A percentile compares a stretch with the other conserved stretches of the same genome.
These are phyloP conservation scores for Vigna radiata DNA, from an alignment of 306 rosid genomes.

Conservation along the genomic window DNA sequence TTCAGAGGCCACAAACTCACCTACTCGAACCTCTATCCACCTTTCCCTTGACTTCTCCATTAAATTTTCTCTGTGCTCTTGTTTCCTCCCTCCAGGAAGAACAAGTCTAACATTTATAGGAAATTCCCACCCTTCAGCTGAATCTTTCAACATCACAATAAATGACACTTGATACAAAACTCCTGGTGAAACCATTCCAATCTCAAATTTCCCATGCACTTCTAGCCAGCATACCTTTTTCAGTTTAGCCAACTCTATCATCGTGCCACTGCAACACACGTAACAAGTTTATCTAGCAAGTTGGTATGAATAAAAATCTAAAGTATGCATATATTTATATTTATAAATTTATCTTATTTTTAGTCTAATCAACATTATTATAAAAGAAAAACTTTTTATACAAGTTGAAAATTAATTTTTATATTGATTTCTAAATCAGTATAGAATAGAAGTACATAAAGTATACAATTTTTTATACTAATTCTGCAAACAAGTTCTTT, in stretches of 20 bases:
- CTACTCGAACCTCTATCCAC: conserved; percentile 68
- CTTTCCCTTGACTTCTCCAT: conserved; percentile 38
- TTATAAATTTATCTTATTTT: no score
- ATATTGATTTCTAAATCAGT: no score
- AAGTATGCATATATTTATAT: no score
- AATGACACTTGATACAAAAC: conserved; percentile 57
- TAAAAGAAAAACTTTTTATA: no score
- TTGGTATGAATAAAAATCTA: no score
- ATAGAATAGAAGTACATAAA: no score
- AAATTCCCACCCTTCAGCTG: conserved; percentile 65
- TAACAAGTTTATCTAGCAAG: no score
- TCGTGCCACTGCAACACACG: conserved; percentile 54
- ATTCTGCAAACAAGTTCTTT: no score
- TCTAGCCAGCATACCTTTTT: conserved; percentile 75
- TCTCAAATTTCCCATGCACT: conserved; percentile 67
- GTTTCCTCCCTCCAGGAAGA: conserved; percentile 64
- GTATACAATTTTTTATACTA: no score
- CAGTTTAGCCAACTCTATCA: conserved; percentile 65
- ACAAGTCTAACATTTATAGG: conserved; percentile 67
- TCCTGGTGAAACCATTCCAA: conserved; percentile 64
- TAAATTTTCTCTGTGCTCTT: conserved; percentile 52
- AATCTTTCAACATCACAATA: conserved; percentile 59
- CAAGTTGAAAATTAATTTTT: no score
- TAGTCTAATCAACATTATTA: no score
- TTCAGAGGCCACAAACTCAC: conserved; percentile 53